phyloP scores from a whole-genome alignment of 805 yeast species.

The Starmera quercuum region DNA sequence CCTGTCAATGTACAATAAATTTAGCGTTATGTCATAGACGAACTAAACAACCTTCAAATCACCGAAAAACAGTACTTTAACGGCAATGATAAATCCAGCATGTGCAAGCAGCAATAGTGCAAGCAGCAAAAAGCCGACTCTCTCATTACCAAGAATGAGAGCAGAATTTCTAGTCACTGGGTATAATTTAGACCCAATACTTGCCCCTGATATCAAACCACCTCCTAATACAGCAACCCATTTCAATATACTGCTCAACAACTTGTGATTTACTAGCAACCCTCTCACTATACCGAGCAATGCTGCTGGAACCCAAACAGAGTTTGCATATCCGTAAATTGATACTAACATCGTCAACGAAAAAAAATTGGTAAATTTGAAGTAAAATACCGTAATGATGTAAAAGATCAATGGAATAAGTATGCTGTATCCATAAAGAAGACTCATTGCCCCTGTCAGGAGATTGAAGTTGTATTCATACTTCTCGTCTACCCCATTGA shows the following conservation, averaged over 20 bases:
- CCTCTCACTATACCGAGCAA: constrained; percentile 51
- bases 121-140: constrained; percentile 28
- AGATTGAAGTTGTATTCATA: constrained; percentile 55
- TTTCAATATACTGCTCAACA: constrained; percentile 42
- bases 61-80: constrained; percentile 61
- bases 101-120: constrained; percentile 41
- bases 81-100: constrained; percentile 50
- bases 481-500: constrained; percentile 30
- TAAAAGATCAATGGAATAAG: constrained; percentile 53
- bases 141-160: constrained; percentile 27
- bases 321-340: constrained; percentile 78
- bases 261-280: constrained; percentile 35
- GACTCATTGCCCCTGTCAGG: constrained; percentile 58
- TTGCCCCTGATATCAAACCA: constrained; percentile 51
- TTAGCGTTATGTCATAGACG: no score
- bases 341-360: constrained; percentile 57
- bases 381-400: constrained; percentile 40
- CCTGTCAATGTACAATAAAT: no score
- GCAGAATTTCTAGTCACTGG: constrained; percentile 29
- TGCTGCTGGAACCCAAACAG: constrained; percentile 83
- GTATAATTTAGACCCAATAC: constrained; percentile 39
- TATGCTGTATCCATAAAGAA: constrained; percentile 73
- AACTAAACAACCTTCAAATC: constrained; percentile 17
- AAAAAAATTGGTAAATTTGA: constrained; percentile 41
- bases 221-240: constrained; percentile 59